A percentile compares a stretch with the other conserved stretches of the same genome.
phyloP scores from a whole-genome alignment of 768 basidiomycete genomes.

The Chalciporus piperatus region DNA sequence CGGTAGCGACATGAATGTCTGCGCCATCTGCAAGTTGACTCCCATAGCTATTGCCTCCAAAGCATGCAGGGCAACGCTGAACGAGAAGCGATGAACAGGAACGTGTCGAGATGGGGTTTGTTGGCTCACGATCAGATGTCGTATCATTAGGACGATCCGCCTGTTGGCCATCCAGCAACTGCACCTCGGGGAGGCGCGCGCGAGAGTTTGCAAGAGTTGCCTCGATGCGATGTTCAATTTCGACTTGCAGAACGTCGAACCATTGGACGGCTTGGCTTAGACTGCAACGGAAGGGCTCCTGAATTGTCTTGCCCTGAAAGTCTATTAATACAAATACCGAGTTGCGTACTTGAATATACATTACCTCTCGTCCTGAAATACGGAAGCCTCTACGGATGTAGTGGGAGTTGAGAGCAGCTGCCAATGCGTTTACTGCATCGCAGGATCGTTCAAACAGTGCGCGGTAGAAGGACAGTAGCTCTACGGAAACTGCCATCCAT shows the following conservation, averaged over 20 bases:
- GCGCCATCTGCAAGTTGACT: constrained; percentile 18
- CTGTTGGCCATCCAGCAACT: neutral
- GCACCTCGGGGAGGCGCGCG: neutral
- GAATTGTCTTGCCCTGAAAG: constrained; percentile 20
- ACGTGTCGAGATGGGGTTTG: neutral
- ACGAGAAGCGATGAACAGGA: neutral
- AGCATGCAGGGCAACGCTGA: constrained; percentile 34
- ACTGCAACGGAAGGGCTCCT: constrained; percentile 32
- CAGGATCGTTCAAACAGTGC: constrained; percentile 37
- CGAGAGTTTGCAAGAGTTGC: constrained; percentile 3
- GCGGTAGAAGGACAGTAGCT: constrained; percentile 33
- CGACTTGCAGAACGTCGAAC: constrained; percentile 22
- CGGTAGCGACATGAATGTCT: constrained; percentile 34
- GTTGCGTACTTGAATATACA: constrained; percentile 22
- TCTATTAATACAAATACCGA: neutral
- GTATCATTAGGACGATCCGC: no score
- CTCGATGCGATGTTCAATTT: constrained; percentile 16
- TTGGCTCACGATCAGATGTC: no score
- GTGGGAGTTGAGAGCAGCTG: neutral
- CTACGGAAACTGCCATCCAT: constrained; percentile 20
- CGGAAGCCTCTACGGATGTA: constrained; percentile 13
- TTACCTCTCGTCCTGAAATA: neutral
- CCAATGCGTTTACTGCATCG: constrained; percentile 21
- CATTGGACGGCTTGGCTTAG: constrained; percentile 28
- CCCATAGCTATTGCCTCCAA: constrained; percentile 13